Evolutionary conservation across 83 land plant species (phyloP).

Genomic region (Picea mariana): DNA sequence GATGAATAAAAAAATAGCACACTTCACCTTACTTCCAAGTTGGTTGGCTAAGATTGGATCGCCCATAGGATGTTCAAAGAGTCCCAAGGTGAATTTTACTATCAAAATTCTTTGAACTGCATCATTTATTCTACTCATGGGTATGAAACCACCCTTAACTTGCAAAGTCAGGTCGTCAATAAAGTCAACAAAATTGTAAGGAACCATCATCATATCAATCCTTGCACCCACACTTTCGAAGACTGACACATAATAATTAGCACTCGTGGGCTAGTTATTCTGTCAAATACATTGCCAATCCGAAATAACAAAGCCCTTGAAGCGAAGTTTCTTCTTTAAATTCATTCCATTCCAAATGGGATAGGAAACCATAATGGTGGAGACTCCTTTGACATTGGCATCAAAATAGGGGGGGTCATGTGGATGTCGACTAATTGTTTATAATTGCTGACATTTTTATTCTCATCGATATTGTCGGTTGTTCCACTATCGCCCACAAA

Average conservation of each 20-base stretch:
- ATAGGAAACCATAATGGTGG: slow-evolving; percentile 71
- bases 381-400: slow-evolving; percentile 34
- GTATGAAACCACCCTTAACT: too few species aligned
- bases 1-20: slow-evolving; percentile 21
- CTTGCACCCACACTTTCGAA: slow-evolving; percentile 24
- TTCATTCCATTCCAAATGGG: slow-evolving; percentile 66
- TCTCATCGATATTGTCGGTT: too few species aligned
- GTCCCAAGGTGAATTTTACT: slow-evolving; percentile 59
- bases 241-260: slow-evolving; percentile 56
- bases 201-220: too few species aligned
- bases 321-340: slow-evolving; percentile 53
- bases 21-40: slow-evolving; percentile 39
- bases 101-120: not conserved
- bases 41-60: not conserved
- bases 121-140: too few species aligned
- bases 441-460: slow-evolving; percentile 16
- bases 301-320: slow-evolving; percentile 73
- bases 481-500: too few species aligned
- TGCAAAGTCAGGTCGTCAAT: slow-evolving; percentile 33
- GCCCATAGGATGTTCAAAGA: slow-evolving; percentile 59
- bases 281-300: slow-evolving; percentile 75
- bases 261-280: slow-evolving; percentile 16
- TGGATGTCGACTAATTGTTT: slow-evolving; percentile 34
- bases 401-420: too few species aligned
- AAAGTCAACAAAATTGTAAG: slow-evolving; percentile 32